Base-by-base conservation (phyloP, 306 rosid genomes). In the Quercus rubra region DNA sequence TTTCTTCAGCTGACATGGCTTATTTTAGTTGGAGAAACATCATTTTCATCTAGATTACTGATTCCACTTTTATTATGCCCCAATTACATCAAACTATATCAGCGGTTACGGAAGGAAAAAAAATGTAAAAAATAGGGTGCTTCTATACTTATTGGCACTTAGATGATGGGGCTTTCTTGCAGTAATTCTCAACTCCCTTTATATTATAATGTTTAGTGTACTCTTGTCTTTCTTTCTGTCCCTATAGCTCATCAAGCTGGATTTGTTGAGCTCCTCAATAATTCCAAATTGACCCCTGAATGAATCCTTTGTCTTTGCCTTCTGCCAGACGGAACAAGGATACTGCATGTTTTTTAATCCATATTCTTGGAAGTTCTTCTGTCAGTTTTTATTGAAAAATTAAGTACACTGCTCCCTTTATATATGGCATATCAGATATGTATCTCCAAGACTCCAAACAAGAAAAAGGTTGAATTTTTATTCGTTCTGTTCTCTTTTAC, bases 341-440 rank as follows among this genome's bases (percentile, higher is more conserved):
- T 54, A 33, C 63, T 73, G 62, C 64, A 81, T 74, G 74, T 74
- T 27, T 81, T 81, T 80, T 76, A 68, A 78, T 0, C 46, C 46
- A 41, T 41, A 41, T 7, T 41, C 46, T 86, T 79, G 89, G 90
- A 87, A 43, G 17, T 5, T 84, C 79, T 35, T 85, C 70, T 23
- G 76, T 41, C 74, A 13, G 52, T 78, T 78, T 30, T 80, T 49
- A 71, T 71, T 55, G 31, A 19, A 74, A 74, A 70, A 33, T 35
- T 77, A 64, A 77, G 83, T 72, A 75, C 6, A 31, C 69, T 71
- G 72, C 79, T 38, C 35, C 54, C 31, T 19, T 11, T 57, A 33
- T 57, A 56, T 67, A 4, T 59, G 30, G 30, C 80, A 76, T 21
- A 55, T 77, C 21, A 31, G 70, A 52, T 54, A 41, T 54, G 51